Conservation (phyloP, 2,329 filamentous ascomycete genomes). For the Chaetothyriales sp. region DNA sequence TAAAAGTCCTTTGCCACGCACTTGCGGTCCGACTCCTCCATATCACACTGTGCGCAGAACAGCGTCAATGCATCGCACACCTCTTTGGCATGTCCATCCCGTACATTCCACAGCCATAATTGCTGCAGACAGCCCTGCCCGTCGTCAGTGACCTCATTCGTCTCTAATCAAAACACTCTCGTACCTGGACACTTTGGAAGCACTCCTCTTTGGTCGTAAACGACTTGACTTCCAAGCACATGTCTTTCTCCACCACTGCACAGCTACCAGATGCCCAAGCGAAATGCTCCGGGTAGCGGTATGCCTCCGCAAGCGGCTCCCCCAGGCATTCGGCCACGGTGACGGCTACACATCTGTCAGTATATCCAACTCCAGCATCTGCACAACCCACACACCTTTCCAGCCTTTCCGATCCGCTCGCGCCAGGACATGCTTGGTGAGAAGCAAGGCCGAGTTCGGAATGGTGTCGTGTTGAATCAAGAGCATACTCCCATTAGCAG, state of each 20-base stretch:
- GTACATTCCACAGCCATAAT: background rate
- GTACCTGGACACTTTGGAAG: slow-evolving; percentile 1
- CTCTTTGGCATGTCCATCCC: background rate
- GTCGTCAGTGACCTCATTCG: slow-evolving; percentile 48
- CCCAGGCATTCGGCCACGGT: slow-evolving; percentile 32
- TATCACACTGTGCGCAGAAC: background rate
- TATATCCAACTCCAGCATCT: slow-evolving; percentile 9
- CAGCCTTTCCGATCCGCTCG: slow-evolving; percentile 4
- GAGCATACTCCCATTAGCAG: slow-evolving; percentile 4
- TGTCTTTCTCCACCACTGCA: slow-evolving; percentile 3
- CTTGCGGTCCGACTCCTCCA: background rate
- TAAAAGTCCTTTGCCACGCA: background rate
- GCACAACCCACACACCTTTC: slow-evolving; percentile 5
- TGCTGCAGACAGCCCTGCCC: slow-evolving; percentile 60
- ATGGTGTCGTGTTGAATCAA: slow-evolving; percentile 14
- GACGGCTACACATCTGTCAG: slow-evolving; percentile 25
- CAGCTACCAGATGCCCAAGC: slow-evolving; percentile 4
- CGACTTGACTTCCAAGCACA: slow-evolving; percentile 2
- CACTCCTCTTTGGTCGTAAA: slow-evolving; percentile 5
- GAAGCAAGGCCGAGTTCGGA: slow-evolving; percentile 7
- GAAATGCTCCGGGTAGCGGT: slow-evolving; percentile 19
- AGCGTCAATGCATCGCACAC: background rate
- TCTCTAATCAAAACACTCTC: background rate
- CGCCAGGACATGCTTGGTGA: slow-evolving; percentile 9
- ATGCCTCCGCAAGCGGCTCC: slow-evolving; percentile 28